These are phyloP conservation scores for Candolleomyces aberdarensis DNA, from an alignment of 768 basidiomycete species.

Conservation along the genomic window DNA sequence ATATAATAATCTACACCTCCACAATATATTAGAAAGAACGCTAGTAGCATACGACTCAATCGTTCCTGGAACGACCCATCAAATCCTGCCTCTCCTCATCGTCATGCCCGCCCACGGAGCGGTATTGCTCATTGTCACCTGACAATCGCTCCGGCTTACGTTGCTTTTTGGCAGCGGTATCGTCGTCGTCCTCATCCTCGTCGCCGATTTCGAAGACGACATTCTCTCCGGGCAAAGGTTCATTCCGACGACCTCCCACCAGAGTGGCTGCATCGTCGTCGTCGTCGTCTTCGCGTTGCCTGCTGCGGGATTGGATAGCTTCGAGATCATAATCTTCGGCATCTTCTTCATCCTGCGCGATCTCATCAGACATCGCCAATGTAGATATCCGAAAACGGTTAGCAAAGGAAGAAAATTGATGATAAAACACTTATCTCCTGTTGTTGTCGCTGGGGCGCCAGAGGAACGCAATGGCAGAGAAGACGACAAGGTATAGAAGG, in stretches of 20 bases:
- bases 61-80: conserved; percentile 33
- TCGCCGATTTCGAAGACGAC: conserved; percentile 93
- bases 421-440: conserved; percentile 61
- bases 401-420: conserved; percentile 16
- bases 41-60: conserved; percentile 8
- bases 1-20: conserved; percentile 32
- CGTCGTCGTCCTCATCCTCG: conserved; percentile 56
- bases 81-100: conserved; percentile 61
- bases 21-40: conserved; percentile 9
- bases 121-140: conserved; percentile 44
- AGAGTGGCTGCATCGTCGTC: conserved; percentile 74
- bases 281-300: conserved; percentile 54
- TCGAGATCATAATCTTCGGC: conserved; percentile 92
- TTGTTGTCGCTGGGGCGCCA: conserved; percentile 94
- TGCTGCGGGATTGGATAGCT: conserved; percentile 56
- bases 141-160: conserved; percentile 41
- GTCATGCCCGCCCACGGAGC: conserved; percentile 24
- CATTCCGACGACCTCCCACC: conserved; percentile 56
- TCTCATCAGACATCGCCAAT: conserved; percentile 94
- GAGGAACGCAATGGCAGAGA: conserved; percentile 78
- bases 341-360: conserved; percentile 92
- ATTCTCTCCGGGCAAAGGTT: conserved; percentile 54
- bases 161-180: conserved; percentile 49
- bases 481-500: conserved; percentile 80
- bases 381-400: conserved; percentile 39